Evolutionary conservation across 73 alveolate genomes (phyloP).

Genomic region (Blepharisma japonicum): DNA sequence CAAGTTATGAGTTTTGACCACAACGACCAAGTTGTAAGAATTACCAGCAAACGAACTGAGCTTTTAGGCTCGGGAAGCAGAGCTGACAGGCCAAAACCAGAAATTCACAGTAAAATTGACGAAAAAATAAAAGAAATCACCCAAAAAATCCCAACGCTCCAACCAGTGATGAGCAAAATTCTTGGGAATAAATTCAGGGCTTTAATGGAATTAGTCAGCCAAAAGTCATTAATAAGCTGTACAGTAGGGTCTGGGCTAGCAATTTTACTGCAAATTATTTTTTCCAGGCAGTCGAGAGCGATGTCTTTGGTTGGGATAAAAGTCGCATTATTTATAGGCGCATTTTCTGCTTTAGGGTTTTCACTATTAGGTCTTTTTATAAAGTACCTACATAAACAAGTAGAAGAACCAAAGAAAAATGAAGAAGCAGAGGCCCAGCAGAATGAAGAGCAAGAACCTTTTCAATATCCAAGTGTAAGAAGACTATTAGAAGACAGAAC

Average conservation of each 20-base stretch:
- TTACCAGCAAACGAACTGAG: neutral
- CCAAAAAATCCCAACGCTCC: slow-evolving; percentile 10
- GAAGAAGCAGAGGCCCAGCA: neutral
- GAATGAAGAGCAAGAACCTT: neutral
- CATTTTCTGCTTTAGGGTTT: neutral
- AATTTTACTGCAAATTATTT: neutral
- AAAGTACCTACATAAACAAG: neutral
- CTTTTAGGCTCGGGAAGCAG: slow-evolving; percentile 9
- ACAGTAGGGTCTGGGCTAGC: neutral
- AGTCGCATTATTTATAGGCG: neutral
- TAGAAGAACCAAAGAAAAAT: slow-evolving; percentile 18
- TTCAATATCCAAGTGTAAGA: too few species aligned
- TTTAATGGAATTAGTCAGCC: neutral
- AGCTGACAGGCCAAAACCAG: neutral
- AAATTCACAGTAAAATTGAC: neutral
- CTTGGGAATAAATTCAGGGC: neutral
- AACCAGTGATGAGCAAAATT: slow-evolving; percentile 6
- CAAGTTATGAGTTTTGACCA: neutral
- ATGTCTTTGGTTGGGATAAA: neutral
- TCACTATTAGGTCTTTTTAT: slow-evolving; percentile 18
- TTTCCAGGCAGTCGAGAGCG: slow-evolving; percentile 2
- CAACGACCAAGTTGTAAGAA: neutral
- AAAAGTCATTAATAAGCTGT: neutral
- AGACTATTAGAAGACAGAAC: neutral
- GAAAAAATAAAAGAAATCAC: neutral